phyloP scores from a whole-genome alignment of 257 asterid genomes.

The Salvia miltiorrhiza region DNA sequence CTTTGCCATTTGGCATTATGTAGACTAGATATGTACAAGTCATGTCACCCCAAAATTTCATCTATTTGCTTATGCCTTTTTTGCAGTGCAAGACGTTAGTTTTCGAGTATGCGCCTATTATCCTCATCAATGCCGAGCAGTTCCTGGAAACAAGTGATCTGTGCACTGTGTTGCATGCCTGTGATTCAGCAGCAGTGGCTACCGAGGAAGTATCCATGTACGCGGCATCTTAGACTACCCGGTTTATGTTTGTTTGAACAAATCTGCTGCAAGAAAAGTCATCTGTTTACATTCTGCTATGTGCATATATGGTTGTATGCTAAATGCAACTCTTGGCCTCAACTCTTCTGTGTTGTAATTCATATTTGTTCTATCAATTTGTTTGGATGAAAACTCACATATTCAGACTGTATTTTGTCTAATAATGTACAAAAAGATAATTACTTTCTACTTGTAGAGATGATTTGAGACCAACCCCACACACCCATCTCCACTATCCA shows the following conservation, averaged over 20 bases:
- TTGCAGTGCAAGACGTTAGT: constrained; percentile 89
- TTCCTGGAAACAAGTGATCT: constrained; percentile 67
- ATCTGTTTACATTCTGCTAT: constrained; percentile 6
- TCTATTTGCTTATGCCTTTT: constrained; percentile 7
- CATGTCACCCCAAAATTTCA: background rate
- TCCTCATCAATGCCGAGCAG: constrained; percentile 74
- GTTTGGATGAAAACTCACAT: background rate
- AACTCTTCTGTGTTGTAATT: constrained; percentile 23
- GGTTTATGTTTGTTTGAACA: background rate
- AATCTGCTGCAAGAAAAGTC: constrained; percentile 8
- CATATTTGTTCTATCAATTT: constrained; percentile 3
- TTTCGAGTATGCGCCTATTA: constrained; percentile 73
- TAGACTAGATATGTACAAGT: background rate
- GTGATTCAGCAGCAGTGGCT: constrained; percentile 34
- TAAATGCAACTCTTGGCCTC: constrained; percentile 11
- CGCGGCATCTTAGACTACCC: constrained; percentile 43
- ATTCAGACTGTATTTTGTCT: background rate
- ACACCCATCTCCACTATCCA: background rate
- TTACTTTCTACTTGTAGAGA: background rate
- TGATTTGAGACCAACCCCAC: background rate
- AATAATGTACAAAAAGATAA: background rate
- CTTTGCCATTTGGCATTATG: background rate
- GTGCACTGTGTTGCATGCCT: constrained; percentile 65
- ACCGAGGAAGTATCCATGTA: constrained; percentile 35
- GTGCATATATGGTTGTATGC: constrained; percentile 15